Evolutionary conservation across 352 stramenopile genomes (phyloP).

Genomic region (Phytophthora nicotianae): DNA sequence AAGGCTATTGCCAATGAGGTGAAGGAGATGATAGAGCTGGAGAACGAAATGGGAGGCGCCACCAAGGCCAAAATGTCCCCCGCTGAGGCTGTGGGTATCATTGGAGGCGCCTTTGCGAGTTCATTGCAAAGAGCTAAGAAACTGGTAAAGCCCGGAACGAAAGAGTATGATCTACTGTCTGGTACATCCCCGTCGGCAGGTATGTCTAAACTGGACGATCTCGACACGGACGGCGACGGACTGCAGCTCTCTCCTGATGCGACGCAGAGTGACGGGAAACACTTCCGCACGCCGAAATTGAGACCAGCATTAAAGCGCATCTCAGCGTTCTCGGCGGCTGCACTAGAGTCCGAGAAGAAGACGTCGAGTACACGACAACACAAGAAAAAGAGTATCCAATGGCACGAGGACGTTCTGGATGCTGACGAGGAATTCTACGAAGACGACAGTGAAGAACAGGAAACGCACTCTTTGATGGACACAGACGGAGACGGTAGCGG

Average conservation of each 20-base stretch:
- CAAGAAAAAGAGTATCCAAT: slow-evolving; percentile 64
- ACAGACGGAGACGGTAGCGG: slow-evolving; percentile 25
- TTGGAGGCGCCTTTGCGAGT: slow-evolving; percentile 61
- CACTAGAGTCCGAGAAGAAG: slow-evolving; percentile 54
- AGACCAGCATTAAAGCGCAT: slow-evolving; percentile 77
- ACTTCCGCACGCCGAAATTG: slow-evolving; percentile 58
- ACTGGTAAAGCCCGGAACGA: slow-evolving; percentile 50
- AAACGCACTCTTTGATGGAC: slow-evolving; percentile 66
- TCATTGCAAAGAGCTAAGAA: slow-evolving; percentile 68
- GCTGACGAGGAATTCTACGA: slow-evolving; percentile 81
- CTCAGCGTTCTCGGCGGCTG: slow-evolving; percentile 64
- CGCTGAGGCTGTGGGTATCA: slow-evolving; percentile 64
- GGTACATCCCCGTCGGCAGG: slow-evolving; percentile 50
- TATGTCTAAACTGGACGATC: slow-evolving; percentile 66
- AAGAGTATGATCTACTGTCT: slow-evolving; percentile 80
- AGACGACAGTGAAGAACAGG: slow-evolving; percentile 51
- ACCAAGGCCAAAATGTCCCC: slow-evolving; percentile 58
- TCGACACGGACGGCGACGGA: slow-evolving; percentile 81
- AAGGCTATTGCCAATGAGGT: slow-evolving; percentile 76
- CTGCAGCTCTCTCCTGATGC: slow-evolving; percentile 82
- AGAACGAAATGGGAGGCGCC: slow-evolving; percentile 26
- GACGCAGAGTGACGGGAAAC: slow-evolving; percentile 55
- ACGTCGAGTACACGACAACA: slow-evolving; percentile 27
- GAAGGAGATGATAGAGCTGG: slow-evolving; percentile 68
- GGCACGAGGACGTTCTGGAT: slow-evolving; percentile 81